phyloP scores from a whole-genome alignment of 805 yeast genomes.

The Metschnikowia chrysomelidarum region DNA sequence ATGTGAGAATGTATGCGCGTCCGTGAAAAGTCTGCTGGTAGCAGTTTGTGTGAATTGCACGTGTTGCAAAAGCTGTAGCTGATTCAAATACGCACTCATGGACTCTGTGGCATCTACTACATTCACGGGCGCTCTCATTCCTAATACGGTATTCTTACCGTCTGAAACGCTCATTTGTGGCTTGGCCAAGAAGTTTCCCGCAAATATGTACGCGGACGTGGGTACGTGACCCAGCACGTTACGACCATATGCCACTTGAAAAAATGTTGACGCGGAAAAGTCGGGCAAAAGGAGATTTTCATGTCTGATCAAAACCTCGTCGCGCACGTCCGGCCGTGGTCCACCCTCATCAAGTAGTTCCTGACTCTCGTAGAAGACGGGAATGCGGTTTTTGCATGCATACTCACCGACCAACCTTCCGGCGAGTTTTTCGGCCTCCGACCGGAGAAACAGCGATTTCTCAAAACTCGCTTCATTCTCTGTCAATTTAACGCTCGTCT shows the following conservation, averaged over 20 bases:
- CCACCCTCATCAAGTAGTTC: constrained; percentile 17
- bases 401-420: constrained; percentile 26
- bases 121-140: constrained; percentile 29
- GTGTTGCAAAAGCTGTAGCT: constrained; percentile 37
- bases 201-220: constrained; percentile 31
- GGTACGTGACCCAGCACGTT: constrained; percentile 37
- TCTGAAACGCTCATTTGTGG: constrained; percentile 11
- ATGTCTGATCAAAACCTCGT: constrained; percentile 33
- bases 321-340: constrained; percentile 14
- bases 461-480: constrained; percentile 1
- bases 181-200: constrained; percentile 29
- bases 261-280: constrained; percentile 33
- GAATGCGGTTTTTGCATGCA: constrained; percentile 19
- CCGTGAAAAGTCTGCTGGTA: constrained; percentile 9
- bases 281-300: constrained; percentile 35
- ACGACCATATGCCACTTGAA: constrained; percentile 37
- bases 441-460: constrained; percentile 21
- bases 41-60: constrained; percentile 20
- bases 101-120: constrained; percentile 23
- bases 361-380: constrained; percentile 22
- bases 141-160: constrained; percentile 23
- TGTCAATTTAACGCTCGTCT: constrained; percentile 4
- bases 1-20: constrained; percentile 21
- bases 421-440: constrained; percentile 27
- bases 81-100: constrained; percentile 32